Evolutionary conservation across 352 stramenopile genomes (phyloP), one percentile per base, ranked within the genome.

Genomic region (Phytophthora constricta): DNA sequence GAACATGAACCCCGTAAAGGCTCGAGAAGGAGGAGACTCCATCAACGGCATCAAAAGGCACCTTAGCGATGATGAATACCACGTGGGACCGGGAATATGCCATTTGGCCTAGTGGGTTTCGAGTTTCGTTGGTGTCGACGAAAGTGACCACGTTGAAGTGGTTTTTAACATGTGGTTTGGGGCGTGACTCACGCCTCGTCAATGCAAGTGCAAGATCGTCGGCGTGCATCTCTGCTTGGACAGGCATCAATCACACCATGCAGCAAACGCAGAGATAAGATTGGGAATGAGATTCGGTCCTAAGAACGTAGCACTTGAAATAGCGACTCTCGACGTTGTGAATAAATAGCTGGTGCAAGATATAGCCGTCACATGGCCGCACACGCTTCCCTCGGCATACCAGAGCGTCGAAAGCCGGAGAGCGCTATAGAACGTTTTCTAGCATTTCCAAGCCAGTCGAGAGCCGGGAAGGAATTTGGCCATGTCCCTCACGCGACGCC

Each of bases 401-500:
- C 41, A 20, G 16, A 47, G 41, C 41, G 22, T 34, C 25, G 47
- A 9, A 55, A 65, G 37, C 37, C 58, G 22, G 27, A 65, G 22
- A 11, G 31, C 31, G 31, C 7, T 37, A 11, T 49, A 13, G 11
- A 17, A 19, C 3, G 34, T 3, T 5, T 3, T 42, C 42, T 48
- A 23, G 45, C 45, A 51, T 28, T 34, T 13, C 45, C 25, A 60
- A 65, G 66, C 50, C 49, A 39, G 55, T 62, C 17, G 65, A 52
- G 11, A 48, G 51, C 7, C 31, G 42, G 54, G 55, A 49, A 42
- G 48, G 33, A 63, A 14, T 20, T 22, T 23, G 23, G 37, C 17
- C 22, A 84, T 84, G 78, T 80, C 65, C 43, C 58, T 91, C 52
- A 86, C 68, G 45, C 69, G 72, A 48, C 78, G 80, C 53, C 84